Conservation (phyloP, 352 stramenopile species). For the Pythium vanterpoolii region DNA sequence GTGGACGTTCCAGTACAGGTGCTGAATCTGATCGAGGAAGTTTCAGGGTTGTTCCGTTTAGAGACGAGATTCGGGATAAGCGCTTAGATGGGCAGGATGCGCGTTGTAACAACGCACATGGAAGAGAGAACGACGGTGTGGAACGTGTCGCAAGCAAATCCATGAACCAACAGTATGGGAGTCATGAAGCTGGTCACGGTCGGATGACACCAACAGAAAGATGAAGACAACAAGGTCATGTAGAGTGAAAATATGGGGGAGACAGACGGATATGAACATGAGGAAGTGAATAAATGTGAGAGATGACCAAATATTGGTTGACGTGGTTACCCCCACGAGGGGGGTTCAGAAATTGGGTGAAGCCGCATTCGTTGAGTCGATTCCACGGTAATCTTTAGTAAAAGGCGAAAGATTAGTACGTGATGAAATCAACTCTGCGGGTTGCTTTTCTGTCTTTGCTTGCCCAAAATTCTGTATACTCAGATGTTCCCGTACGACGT, state of each 20-base stretch:
- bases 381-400: conserved; percentile 93
- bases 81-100: no score
- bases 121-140: no score
- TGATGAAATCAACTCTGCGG: conserved; percentile 39
- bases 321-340: conserved; percentile 21
- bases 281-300: background rate
- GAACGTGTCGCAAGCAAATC: no score
- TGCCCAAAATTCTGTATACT: background rate
- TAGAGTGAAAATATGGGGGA: background rate
- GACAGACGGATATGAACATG: background rate
- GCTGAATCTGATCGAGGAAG: no score
- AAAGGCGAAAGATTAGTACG: conserved; percentile 91
- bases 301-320: conserved; percentile 3
- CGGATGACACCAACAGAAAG: no score
- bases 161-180: no score
- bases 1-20: no score
- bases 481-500: conserved; percentile 12
- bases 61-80: no score
- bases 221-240: no score
- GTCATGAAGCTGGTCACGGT: no score
- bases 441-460: background rate
- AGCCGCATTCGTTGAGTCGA: conserved; percentile 73
- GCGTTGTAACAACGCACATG: no score
- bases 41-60: no score
- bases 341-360: conserved; percentile 72